A percentile compares a stretch with the other conserved stretches of the same genome.
Conservation (phyloP, 2,329 filamentous ascomycete species). For the Colletotrichum lindemuthianum region DNA sequence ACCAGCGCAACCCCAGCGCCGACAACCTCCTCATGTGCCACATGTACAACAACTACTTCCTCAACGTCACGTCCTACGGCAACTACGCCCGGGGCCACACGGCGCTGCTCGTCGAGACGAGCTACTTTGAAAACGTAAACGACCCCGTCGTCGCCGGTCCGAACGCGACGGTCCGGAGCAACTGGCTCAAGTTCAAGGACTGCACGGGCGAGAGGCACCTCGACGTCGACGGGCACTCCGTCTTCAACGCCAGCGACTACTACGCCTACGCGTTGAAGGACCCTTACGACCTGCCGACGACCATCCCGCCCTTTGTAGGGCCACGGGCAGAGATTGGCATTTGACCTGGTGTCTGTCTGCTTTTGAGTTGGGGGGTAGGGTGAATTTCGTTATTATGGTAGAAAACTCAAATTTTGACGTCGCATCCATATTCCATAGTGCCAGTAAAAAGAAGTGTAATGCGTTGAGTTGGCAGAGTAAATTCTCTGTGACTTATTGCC, state of each 20-base stretch:
- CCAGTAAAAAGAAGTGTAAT: no score
- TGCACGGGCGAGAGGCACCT: slow-evolving; percentile 13
- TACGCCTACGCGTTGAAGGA: slow-evolving; percentile 3
- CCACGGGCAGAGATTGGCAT: slow-evolving; percentile 7
- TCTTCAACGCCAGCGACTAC: slow-evolving; percentile 4
- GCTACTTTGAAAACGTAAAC: slow-evolving; percentile 56
- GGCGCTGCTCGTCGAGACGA: slow-evolving; percentile 63
- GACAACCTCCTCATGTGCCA: slow-evolving; percentile 65
- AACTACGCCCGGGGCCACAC: slow-evolving; percentile 65
- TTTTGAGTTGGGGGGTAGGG: no score
- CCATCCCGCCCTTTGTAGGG: not conserved
- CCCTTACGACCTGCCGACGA: slow-evolving; percentile 8
- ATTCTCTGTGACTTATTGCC: no score
- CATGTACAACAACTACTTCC: slow-evolving; percentile 64
- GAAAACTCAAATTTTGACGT: no score
- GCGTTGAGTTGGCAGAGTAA: no score
- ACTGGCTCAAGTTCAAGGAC: slow-evolving; percentile 17
- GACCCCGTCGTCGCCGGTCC: slow-evolving; percentile 44
- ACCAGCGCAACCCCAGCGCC: slow-evolving; percentile 61
- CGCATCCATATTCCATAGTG: no score
- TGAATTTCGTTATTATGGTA: no score
- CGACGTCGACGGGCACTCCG: slow-evolving; percentile 15
- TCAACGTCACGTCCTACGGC: slow-evolving; percentile 53
- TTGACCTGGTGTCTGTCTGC: no score
- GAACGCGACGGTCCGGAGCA: slow-evolving; percentile 14